These are phyloP conservation scores for Santalum album DNA, from an alignment of 164 flowering plant species.

Conservation along the genomic window DNA sequence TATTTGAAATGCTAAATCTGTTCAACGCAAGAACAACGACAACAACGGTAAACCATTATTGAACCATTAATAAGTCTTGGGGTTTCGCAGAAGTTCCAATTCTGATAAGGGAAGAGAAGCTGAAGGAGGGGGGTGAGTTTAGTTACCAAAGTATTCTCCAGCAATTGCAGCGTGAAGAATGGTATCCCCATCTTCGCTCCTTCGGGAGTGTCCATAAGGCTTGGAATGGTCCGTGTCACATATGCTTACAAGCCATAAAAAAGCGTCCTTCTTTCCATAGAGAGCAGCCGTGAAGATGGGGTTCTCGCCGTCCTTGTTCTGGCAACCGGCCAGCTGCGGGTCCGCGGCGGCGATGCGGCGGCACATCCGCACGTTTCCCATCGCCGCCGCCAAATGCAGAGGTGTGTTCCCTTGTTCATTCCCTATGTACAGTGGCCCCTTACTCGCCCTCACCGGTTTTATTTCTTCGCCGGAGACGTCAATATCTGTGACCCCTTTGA, in stretches of 20 bases:
- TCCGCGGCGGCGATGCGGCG: slow-evolving; percentile 1
- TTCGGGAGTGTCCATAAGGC: neutral
- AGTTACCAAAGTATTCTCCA: slow-evolving; percentile 17
- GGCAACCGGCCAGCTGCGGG: neutral
- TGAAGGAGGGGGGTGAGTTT: too few species aligned
- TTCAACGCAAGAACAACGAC: neutral
- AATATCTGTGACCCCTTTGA: too few species aligned
- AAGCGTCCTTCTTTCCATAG: slow-evolving; percentile 10
- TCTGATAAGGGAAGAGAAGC: too few species aligned
- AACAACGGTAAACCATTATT: neutral
- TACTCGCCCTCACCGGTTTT: neutral
- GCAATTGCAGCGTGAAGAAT: slow-evolving; percentile 19
- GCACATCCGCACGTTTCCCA: slow-evolving; percentile 14
- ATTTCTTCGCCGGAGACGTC: too few species aligned
- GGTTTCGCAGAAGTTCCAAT: too few species aligned
- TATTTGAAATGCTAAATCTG: slow-evolving; percentile 34
- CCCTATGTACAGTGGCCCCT: neutral
- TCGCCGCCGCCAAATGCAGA: slow-evolving; percentile 19
- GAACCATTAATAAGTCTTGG: neutral
- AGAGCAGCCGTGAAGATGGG: slow-evolving; percentile 14
- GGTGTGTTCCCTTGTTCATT: slow-evolving; percentile 13
- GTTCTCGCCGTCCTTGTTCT: neutral
- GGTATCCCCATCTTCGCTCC: slow-evolving; percentile 19
- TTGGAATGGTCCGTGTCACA: neutral
- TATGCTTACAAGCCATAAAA: slow-evolving; percentile 1